Base-by-base conservation (phyloP, 306 rosid species). In the Castanospermum australe region DNA sequence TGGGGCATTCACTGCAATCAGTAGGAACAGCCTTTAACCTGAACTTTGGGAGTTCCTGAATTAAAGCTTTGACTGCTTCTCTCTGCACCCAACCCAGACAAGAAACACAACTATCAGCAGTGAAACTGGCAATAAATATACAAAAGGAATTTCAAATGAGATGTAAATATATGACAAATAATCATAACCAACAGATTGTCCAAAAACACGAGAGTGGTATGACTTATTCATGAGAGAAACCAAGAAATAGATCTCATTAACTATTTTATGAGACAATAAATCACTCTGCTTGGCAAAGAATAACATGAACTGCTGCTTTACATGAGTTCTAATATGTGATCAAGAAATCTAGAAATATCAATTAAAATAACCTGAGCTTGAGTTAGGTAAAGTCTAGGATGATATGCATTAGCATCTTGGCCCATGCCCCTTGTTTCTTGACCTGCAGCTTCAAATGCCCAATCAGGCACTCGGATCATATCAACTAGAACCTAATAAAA, bases 361-460 rank as follows among this genome's bases (percentile, higher is more conserved):
- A 63, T 45, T 20, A 42, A 55, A 77, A 61, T 78, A 35, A 89
- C 97, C 95, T 92, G 93, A 18, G 97, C 93, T 25, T 90, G 84
- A 74, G 95, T 90, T 85, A 92, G 83, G 88, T 89, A 92, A 71
- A 92, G 84, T 77, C 91, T 95, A 50, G 97, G 97, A 41, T 89
- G 95, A 84, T 86, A 92, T 32, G 91, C 79, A 86, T 90, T 89
- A 79, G 92, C 88, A 74, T 92, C 97, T 83, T 88, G 93, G 74
- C 85, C 88, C 92, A 90, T 89, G 67, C 89, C 82, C 68, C 97
- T 90, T 32, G 90, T 76, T 87, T 92, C 97, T 84, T 86, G 93
- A 79, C 97, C 90, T n/a, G 97, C 97, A 64, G 95, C 95, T 86
- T 90, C 97, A 83, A 92, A 87, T 70, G 97, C 95, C 95, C 95